Evolutionary conservation across 148 eudicot genomes (phyloP), one percentile per base, ranked within the genome.

Genomic region (Limonium bicolor): DNA sequence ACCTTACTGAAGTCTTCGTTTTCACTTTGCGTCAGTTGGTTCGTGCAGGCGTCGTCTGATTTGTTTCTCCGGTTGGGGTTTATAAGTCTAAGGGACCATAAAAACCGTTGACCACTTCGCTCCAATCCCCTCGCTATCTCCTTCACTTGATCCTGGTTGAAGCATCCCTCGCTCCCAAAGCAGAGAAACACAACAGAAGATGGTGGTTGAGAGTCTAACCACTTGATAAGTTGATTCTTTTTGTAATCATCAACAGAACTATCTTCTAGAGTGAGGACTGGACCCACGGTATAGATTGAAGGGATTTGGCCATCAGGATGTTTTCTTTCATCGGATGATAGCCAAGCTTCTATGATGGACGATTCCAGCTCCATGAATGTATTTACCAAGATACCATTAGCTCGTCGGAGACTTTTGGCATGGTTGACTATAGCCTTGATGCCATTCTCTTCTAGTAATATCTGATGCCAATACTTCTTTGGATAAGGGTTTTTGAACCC

Each of bases 41-140:
- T 43, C 16, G 1, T 13, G 7, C 19, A 24, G 0, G 11, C n/a
- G n/a, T n/a, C n/a, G n/a, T n/a, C n/a, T 5, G 23, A 9, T 27
- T 23, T 18, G 11, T 17, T 0, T 15, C 9, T 2, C 15, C 44
- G 0, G 54, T 6, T 17, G 46, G 33, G 7, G 54, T 48, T 27
- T 27, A 31, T n/a, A n/a, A n/a, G n/a, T 3, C 65, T 22, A 19
- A 61, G 10, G 23, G 64, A 51, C 64, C 64, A 60, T 17, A 61
- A 28, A 33, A 61, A 53, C 29, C 59, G 25, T 19, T 30, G 29
- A 7, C 60, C 44, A 11, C 50, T 47, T 11, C 31, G 48, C 13
- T 13, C 26, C 10, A 62, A 22, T 6, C 47, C 65, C 19, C 7
- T 4, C 4, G 65, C 58, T 14, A 61, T 44, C 36, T 61, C 65